Base-by-base conservation (phyloP, 2,329 filamentous ascomycete genomes). In the Stachybotrys chlorohalonatus region DNA sequence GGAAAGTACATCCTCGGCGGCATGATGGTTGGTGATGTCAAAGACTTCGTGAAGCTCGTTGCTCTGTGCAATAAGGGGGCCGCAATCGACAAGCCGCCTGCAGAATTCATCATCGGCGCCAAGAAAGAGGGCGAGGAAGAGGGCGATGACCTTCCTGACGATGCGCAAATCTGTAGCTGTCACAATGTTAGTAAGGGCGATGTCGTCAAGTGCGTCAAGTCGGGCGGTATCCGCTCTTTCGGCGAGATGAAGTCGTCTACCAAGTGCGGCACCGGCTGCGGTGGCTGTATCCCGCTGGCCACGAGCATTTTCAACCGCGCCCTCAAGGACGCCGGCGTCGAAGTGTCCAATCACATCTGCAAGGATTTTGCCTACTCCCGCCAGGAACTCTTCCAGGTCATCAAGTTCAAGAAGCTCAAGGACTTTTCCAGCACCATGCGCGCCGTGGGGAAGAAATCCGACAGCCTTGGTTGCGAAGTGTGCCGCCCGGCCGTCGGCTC, bases 11-110 rank as follows among this genome's bases (percentile, higher is more conserved):
- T 96, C 1, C 81, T 96, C 0, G 91, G 91, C n/a, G 92, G 91
- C 5, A 96, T 96, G 90, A 95, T 96, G 90, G 94, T 96, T 57
- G 92, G 91, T 46, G 91, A 96, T 64, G 95, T 90, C 0, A 87
- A 82, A 58, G 91, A 96, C 72, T 96, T 95, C 65, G 82, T 95
- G 72, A 95, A 93, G 68, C 74, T 96, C 24, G 89, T 95, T 1
- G 87, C 89, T 1, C 84, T 95, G 77, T 90, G 94, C 54, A 95
- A 92, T 73, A 85, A 82, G 60, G 87, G 90, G 66, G 95, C 92
- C 67, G 76, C 79, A 58, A 78, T 96, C 1, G 89, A 95, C 13
- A 75, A 90, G 0, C 83, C 89, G 0, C 91, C 91, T 0, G 84
- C 86, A 51, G 84, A 95, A 67, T 84, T 96, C 54, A 95, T 96